phyloP scores from a whole-genome alignment of 768 basidiomycete species.

The Suillus subluteus region DNA sequence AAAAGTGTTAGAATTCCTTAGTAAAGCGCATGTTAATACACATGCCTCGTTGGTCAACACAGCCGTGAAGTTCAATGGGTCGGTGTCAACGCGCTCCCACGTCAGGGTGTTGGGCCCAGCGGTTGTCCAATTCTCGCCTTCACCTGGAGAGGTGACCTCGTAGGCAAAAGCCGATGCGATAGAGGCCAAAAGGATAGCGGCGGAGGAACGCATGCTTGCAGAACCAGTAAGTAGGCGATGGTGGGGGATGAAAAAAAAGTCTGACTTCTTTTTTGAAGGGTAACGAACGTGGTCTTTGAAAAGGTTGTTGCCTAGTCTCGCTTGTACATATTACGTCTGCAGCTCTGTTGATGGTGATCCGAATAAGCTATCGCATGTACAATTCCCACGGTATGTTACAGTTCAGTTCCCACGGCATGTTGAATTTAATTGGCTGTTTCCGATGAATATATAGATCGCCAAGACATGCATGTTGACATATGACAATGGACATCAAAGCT shows the following conservation, averaged over 20 bases:
- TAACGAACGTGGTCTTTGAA: slow-evolving; percentile 19
- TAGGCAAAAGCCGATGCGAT: slow-evolving; percentile 66
- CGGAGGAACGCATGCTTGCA: slow-evolving; percentile 46
- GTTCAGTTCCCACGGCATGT: slow-evolving; percentile 31
- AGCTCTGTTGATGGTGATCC: slow-evolving; percentile 10
- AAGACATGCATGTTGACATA: neutral
- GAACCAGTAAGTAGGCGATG: slow-evolving; percentile 19
- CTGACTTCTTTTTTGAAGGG: slow-evolving; percentile 24
- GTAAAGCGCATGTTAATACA: slow-evolving; percentile 6
- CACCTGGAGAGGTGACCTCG: slow-evolving; percentile 55
- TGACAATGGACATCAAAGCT: neutral
- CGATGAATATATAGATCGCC: neutral
- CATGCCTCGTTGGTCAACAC: slow-evolving; percentile 68
- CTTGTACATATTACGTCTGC: slow-evolving; percentile 5
- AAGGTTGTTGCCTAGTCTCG: slow-evolving; percentile 3
- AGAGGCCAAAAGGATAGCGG: slow-evolving; percentile 49
- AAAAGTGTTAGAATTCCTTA: slow-evolving; percentile 3
- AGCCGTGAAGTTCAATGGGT: slow-evolving; percentile 67
- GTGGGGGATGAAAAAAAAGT: slow-evolving; percentile 21
- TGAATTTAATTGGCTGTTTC: neutral
- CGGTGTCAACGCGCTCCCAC: slow-evolving; percentile 72
- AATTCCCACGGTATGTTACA: slow-evolving; percentile 26
- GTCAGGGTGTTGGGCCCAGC: slow-evolving; percentile 52
- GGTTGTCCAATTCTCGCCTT: slow-evolving; percentile 57
- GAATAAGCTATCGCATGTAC: slow-evolving; percentile 1